phyloP scores from a whole-genome alignment of 805 yeast species.

The Wickerhamiella parazyma region DNA sequence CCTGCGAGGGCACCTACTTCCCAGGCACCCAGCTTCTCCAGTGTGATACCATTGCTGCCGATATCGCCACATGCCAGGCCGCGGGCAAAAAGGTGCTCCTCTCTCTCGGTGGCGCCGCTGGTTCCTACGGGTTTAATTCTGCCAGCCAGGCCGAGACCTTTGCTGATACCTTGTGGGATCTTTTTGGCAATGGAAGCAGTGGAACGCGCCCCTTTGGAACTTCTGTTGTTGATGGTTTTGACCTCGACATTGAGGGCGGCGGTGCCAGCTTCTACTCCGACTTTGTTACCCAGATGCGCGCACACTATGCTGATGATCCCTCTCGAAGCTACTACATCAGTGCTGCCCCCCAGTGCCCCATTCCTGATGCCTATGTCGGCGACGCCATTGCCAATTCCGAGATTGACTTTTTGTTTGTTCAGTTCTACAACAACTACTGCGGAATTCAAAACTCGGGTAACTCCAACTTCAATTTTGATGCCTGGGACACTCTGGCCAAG shows the following conservation, averaged over 20 bases:
- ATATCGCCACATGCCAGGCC: slow-evolving; percentile 58
- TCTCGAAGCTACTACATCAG: slow-evolving; percentile 38
- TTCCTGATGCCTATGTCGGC: slow-evolving; percentile 40
- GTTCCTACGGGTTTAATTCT: slow-evolving; percentile 36
- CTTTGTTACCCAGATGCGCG: slow-evolving; percentile 27
- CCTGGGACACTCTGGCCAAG: slow-evolving; percentile 41
- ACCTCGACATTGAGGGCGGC: slow-evolving; percentile 42
- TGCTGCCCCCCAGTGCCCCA: slow-evolving; percentile 58
- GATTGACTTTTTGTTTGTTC: slow-evolving; percentile 49
- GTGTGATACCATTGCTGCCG: slow-evolving; percentile 38
- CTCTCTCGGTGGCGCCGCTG: slow-evolving; percentile 47
- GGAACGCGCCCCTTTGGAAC: slow-evolving; percentile 35
- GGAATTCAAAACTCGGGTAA: slow-evolving; percentile 21
- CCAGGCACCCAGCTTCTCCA: slow-evolving; percentile 29
- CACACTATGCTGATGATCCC: slow-evolving; percentile 17
- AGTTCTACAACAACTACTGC: slow-evolving; percentile 51
- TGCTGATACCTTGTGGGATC: slow-evolving; percentile 32
- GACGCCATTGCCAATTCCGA: slow-evolving; percentile 31
- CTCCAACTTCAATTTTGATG: slow-evolving; percentile 25
- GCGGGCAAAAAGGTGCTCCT: slow-evolving; percentile 58
- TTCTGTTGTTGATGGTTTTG: slow-evolving; percentile 55
- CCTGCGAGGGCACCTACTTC: slow-evolving; percentile 27
- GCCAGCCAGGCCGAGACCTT: slow-evolving; percentile 36
- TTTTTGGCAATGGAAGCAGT: slow-evolving; percentile 34
- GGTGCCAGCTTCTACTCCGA: slow-evolving; percentile 39